Percentiles rank a stretch among this genome's conserved stretches.
phyloP scores from a whole-genome alignment of 2,329 filamentous ascomycete genomes.

The Leptographium radiaticola region DNA sequence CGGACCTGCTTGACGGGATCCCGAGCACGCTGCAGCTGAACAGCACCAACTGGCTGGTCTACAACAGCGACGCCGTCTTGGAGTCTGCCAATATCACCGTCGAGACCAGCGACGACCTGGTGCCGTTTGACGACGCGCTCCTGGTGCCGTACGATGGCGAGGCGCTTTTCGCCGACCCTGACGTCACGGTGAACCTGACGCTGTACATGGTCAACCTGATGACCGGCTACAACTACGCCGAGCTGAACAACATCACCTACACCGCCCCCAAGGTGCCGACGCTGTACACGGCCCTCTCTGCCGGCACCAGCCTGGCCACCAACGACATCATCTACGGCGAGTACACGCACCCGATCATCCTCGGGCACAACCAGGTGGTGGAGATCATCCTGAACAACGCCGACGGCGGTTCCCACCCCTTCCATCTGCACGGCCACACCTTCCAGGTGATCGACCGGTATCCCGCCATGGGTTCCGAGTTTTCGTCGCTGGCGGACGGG shows the following conservation, averaged over 20 bases:
- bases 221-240: conserved; percentile 33
- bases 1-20: conserved; percentile 53
- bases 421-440: conserved; percentile 66
- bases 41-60: conserved; percentile 51
- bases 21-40: conserved; percentile 57
- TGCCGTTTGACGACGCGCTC: conserved; percentile 60
- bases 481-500: conserved; percentile 32
- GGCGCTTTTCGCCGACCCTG: conserved; percentile 45
- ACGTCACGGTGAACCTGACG: conserved; percentile 49
- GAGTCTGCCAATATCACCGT: conserved; percentile 20
- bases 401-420: conserved; percentile 58
- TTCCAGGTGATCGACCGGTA: conserved; percentile 48
- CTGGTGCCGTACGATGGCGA: conserved; percentile 57
- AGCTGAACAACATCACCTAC: conserved; percentile 71
- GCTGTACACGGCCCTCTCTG: conserved; percentile 60
- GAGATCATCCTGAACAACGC: conserved; percentile 68
- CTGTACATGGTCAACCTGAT: conserved; percentile 54
- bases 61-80: conserved; percentile 36
- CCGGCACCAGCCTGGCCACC: conserved; percentile 36
- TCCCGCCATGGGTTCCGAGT: conserved; percentile 45
- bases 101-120: conserved; percentile 34
- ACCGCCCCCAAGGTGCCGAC: conserved; percentile 62
- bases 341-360: conserved; percentile 52
- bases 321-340: conserved; percentile 52
- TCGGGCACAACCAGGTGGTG: conserved; percentile 54